Base-by-base conservation (phyloP, 176 grass and related monocot genomes). In the Metroxylon sagu region DNA sequence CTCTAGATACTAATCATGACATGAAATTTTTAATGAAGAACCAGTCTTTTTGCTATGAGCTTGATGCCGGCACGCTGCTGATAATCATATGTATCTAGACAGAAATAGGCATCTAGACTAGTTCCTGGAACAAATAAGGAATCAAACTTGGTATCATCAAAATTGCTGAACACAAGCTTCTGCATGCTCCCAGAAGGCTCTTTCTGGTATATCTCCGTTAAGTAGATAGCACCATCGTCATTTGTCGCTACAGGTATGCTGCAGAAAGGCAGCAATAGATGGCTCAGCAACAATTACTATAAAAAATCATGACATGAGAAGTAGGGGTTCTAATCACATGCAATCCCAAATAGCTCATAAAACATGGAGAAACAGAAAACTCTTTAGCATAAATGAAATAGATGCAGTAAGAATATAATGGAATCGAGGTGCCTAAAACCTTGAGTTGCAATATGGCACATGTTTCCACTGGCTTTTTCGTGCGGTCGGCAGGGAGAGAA, bases 201-300 rank as follows among this genome's bases (percentile, higher is more conserved):
- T 76, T 69, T 92, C 59, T 81, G 76, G 68, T 69, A 92, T 56
- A 98, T 85, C 27, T 98, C 93, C 19, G 93, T 92, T 5, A 56
- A 73, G 56, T 85, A 98, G 6, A 71, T 70, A 0, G 29, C 68
- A 29, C 26, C 48, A 25, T 80, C 67, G 0, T 81, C 55, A 12
- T 63, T 85, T 48, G 49, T 21, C 28, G 50, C 53, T 51, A 76
- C 85, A 50, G 87, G 84, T 56, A 98, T 98, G 70, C 93, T 98
- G 55, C 75, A 82, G 25, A 49, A 75, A 75, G 8, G n/a, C 50
- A 49, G 69, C 17, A 30, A 6, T 71, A 63, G 71, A 17, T n/a
- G 74, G 14, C 19, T 68, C 4, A 59, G 39, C 21, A 14, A 63
- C 6, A 12, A 62, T 43, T 8, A 49, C 17, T 50, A 5, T 18